Evolutionary conservation across 306 rosid genomes (phyloP).

Genomic region (Chamaecrista fasciculata): DNA sequence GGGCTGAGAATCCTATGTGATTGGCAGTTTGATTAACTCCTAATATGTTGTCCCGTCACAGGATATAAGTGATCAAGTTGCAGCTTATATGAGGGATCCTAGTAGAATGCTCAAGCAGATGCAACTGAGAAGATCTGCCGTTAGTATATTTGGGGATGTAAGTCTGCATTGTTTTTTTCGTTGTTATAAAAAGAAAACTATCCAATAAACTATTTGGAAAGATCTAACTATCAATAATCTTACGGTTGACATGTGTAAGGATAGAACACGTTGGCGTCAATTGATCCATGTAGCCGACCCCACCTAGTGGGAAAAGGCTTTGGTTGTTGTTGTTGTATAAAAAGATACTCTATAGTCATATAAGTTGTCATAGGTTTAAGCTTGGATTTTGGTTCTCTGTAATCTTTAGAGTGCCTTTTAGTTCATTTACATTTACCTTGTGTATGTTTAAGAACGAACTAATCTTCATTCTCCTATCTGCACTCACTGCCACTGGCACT

Average conservation of each 20-base stretch:
- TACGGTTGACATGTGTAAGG: too few species aligned
- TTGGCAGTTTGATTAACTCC: neutral
- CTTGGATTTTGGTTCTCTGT: neutral
- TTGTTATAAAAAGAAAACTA: conserved; percentile 7
- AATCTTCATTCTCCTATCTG: neutral
- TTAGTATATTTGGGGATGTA: conserved; percentile 68
- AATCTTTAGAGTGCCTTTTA: neutral
- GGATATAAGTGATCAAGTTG: conserved; percentile 81
- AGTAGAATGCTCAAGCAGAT: conserved; percentile 86
- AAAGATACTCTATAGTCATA: too few species aligned
- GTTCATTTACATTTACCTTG: neutral
- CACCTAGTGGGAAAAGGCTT: too few species aligned
- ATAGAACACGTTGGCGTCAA: too few species aligned
- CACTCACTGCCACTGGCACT: conserved; percentile 8
- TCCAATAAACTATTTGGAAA: too few species aligned
- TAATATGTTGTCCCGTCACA: conserved; percentile 32
- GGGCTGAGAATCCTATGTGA: conserved; percentile 8
- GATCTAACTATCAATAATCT: too few species aligned
- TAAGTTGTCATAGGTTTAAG: too few species aligned
- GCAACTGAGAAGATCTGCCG: conserved; percentile 62
- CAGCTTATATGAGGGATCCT: conserved; percentile 89
- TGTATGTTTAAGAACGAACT: neutral
- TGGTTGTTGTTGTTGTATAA: too few species aligned
- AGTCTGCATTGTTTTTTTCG: conserved; percentile 31
- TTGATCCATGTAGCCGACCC: too few species aligned